Base-by-base conservation (phyloP, 768 basidiomycete genomes). In the Amanita rubescens region DNA sequence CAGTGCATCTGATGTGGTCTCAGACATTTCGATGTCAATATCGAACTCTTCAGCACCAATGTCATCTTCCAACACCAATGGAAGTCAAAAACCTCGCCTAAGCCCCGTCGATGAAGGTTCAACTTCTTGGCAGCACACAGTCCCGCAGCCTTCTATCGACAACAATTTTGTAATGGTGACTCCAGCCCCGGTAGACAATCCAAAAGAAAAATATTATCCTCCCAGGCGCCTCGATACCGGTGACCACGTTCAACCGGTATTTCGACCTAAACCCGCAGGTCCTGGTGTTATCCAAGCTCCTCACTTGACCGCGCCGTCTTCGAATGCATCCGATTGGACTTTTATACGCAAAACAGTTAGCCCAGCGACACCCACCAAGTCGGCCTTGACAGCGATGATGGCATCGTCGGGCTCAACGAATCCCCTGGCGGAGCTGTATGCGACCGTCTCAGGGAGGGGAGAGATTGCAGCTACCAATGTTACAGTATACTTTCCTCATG, bases 351-450 rank as follows among this genome's bases (percentile, higher is more conserved):
- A 70, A 60, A 74, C 72, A 39, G 73, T 89, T 5, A 57, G 60
- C 0, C 73, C 79, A 0, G 48, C 65, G 8, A 71, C 67, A 25
- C 68, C 77, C 0, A 71, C 65, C 9, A 75, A 73, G 61, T 94
- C 91, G 1, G 78, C 83, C 22, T 71, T 96, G 15, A 83, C 88
- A 0, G 71, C 84, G 1, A 82, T 90, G 73, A 76, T 97, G 22
- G 86, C 85, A 1, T 77, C 82, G 4, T 78, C 86, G 2, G 76
- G 76, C 7, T 72, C 78, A 35, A 76, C 86, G 9, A 96, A 95
- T 65, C 94, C 95, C 1, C 96, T 94, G 67, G 76, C 86, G 5
- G 86, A 94, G 60, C 69, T 89, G 25, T 98, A 98, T 64, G 86
- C 86, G 7, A 80, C 87, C 5, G 88, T 94, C 22, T 86, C 90